phyloP scores from a whole-genome alignment of 345 rosid species.

The Gossypium thurberi region DNA sequence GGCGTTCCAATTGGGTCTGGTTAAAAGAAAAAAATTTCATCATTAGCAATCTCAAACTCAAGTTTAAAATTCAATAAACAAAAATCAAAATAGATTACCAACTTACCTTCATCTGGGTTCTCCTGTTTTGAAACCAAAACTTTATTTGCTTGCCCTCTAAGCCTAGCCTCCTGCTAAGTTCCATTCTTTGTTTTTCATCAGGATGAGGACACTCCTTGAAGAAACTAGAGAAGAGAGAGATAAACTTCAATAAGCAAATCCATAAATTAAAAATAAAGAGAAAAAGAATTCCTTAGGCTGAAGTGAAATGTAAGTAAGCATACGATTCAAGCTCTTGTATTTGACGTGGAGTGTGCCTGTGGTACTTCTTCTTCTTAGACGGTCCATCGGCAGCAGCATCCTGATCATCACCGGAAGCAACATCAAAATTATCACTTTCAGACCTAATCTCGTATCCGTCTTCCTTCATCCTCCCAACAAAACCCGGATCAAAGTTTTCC shows the following conservation, averaged over 20 bases:
- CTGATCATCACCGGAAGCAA: conserved; percentile 51
- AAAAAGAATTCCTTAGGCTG: background rate
- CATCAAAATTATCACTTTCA: conserved; percentile 51
- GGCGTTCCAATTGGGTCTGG: conserved; percentile 75
- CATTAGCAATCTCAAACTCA: background rate
- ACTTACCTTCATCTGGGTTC: conserved; percentile 90
- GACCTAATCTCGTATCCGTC: conserved; percentile 55
- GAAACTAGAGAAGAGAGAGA: conserved; percentile 37
- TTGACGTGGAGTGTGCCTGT: conserved; percentile 66
- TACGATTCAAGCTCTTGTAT: conserved; percentile 81
- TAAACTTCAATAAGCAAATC: background rate
- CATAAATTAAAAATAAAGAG: background rate
- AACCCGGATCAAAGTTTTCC: conserved; percentile 37
- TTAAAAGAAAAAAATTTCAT: background rate
- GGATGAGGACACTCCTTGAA: conserved; percentile 97
- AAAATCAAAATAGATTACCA: background rate
- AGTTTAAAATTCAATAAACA: background rate
- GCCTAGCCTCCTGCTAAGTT: conserved; percentile 64
- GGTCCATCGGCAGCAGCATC: conserved; percentile 28
- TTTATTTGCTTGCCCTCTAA: conserved; percentile 82
- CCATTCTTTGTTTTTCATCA: conserved; percentile 87
- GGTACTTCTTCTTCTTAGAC: conserved; percentile 54
- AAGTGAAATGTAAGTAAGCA: background rate
- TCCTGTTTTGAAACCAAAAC: conserved; percentile 98
- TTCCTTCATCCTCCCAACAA: conserved; percentile 33